phyloP scores from a whole-genome alignment of 768 basidiomycete genomes.

The Lentinula guzmanii region DNA sequence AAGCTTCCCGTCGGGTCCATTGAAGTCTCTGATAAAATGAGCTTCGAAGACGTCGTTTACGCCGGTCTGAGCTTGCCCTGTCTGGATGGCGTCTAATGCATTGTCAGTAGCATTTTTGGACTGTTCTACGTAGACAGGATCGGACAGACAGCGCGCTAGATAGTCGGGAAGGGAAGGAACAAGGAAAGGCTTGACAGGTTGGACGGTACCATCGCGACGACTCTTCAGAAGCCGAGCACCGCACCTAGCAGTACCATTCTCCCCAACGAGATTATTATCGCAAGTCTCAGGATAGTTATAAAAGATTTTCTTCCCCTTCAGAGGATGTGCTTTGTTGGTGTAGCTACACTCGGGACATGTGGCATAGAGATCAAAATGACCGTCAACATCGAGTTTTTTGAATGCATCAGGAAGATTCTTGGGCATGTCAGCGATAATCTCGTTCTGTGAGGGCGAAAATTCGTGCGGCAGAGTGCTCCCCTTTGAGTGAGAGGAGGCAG shows the following conservation, averaged over 20 bases:
- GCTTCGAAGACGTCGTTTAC: constrained; percentile 18
- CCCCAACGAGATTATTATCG: background rate
- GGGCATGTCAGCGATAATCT: background rate
- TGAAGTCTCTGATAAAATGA: constrained; percentile 21
- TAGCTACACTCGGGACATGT: background rate
- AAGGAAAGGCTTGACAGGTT: constrained; percentile 14
- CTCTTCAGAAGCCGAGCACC: background rate
- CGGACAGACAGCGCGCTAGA: constrained; percentile 13
- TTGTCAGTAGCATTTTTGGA: constrained; percentile 12
- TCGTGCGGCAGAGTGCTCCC: background rate
- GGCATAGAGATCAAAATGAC: background rate
- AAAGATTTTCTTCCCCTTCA: background rate
- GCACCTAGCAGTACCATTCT: background rate
- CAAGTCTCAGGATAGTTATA: constrained; percentile 7
- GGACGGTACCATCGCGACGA: background rate
- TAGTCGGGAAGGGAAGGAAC: constrained; percentile 17
- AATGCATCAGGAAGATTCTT: background rate
- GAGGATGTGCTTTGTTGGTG: background rate
- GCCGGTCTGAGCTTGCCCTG: background rate
- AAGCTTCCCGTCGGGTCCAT: no score
- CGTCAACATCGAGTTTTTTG: background rate
- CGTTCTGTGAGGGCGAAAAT: background rate
- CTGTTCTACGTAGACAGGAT: constrained; percentile 9
- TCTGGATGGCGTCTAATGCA: background rate
- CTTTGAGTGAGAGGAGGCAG: background rate